A percentile compares a stretch with the other conserved stretches of the same genome.
Evolutionary conservation across 495 filamentous ascomycete species (phyloP).

Genomic region (Hypoxylon cercidicola): DNA sequence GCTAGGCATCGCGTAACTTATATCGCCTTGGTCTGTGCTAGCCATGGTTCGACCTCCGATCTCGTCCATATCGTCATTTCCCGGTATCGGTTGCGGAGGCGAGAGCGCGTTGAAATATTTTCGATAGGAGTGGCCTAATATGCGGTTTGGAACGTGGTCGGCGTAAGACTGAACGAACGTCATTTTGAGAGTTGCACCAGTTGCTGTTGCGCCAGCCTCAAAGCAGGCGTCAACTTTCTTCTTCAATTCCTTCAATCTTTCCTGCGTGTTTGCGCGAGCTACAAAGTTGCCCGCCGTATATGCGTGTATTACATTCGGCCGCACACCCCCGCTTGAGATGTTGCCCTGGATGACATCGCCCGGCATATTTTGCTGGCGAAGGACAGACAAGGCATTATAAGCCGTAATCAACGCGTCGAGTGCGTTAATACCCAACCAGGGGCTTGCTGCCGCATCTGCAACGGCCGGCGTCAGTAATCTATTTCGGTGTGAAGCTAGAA

Average conservation of each 20-base stretch:
- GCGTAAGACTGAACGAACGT: conserved; percentile 60
- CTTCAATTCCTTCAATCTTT: conserved; percentile 58
- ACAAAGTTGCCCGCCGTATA: conserved; percentile 65
- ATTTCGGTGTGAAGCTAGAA: neutral
- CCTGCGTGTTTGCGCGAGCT: conserved; percentile 59
- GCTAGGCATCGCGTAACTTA: conserved; percentile 72
- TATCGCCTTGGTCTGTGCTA: conserved; percentile 70
- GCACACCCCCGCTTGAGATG: conserved; percentile 68
- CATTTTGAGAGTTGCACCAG: conserved; percentile 65
- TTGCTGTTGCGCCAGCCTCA: conserved; percentile 68
- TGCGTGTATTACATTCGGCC: conserved; percentile 71
- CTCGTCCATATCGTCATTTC: conserved; percentile 57
- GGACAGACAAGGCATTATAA: conserved; percentile 69
- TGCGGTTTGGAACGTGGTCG: conserved; percentile 69
- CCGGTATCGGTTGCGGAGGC: conserved; percentile 52
- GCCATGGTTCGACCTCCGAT: conserved; percentile 63
- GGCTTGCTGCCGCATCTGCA: conserved; percentile 69
- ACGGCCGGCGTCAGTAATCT: conserved; percentile 9
- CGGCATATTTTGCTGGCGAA: conserved; percentile 72
- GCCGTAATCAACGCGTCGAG: conserved; percentile 69
- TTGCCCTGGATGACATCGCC: conserved; percentile 68
- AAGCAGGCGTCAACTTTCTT: conserved; percentile 67
- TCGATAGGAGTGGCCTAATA: conserved; percentile 63
- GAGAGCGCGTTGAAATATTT: conserved; percentile 63
- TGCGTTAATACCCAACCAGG: conserved; percentile 72